These are phyloP conservation scores for Alternaria triticina DNA, from an alignment of 2,329 filamentous ascomycete genomes.

Conservation along the genomic window DNA sequence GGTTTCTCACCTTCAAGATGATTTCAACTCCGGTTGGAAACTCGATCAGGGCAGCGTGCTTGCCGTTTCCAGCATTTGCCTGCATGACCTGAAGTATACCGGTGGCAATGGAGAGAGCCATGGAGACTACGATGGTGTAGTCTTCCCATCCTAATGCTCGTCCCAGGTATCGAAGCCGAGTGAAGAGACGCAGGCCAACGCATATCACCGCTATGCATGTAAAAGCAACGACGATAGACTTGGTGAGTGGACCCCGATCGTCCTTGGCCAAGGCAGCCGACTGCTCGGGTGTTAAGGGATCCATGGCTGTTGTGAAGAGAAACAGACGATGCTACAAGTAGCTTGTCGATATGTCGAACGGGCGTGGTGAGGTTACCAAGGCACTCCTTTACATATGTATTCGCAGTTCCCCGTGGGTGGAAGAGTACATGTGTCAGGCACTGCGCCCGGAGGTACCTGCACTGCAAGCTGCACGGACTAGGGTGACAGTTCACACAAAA, in stretches of 20 bases:
- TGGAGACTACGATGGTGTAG: conserved; percentile 26
- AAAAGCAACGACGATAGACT: conserved; percentile 25
- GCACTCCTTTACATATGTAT: neutral
- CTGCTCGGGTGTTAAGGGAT: conserved; percentile 21
- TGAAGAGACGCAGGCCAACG: conserved; percentile 28
- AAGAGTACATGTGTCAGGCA: neutral
- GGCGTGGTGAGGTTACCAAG: neutral
- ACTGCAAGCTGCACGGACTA: neutral
- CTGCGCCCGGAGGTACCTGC: neutral
- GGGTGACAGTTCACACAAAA: neutral
- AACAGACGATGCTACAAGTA: neutral
- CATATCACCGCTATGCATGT: conserved; percentile 25
- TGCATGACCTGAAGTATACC: conserved; percentile 24
- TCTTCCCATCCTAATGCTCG: conserved; percentile 31
- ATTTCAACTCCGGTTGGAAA: conserved; percentile 12
- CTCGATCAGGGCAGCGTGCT: conserved; percentile 28
- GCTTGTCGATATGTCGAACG: neutral
- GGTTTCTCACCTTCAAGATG: conserved; percentile 22
- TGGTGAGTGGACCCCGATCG: conserved; percentile 21
- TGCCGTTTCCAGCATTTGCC: conserved; percentile 28
- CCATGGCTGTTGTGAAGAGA: conserved; percentile 12
- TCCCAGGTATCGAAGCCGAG: conserved; percentile 20
- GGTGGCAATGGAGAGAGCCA: conserved; percentile 20
- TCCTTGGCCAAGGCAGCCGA: conserved; percentile 23
- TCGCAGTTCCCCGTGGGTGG: neutral